phyloP scores from a whole-genome alignment of 140 eudicot species.

The Cichorium intybus region DNA sequence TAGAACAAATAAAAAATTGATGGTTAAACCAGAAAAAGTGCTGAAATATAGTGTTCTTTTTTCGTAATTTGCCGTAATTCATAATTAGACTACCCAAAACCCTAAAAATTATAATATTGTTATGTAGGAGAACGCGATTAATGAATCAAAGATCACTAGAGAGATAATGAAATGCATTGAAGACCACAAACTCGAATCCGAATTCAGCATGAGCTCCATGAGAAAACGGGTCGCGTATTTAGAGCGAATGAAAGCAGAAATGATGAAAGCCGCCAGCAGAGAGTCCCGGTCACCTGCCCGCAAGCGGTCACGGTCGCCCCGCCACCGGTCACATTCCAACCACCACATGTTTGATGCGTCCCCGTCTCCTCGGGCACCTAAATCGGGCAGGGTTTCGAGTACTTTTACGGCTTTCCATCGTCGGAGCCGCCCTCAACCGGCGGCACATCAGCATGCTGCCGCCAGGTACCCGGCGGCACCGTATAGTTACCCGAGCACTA shows the following conservation, averaged over 20 bases:
- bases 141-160: constrained; percentile 56
- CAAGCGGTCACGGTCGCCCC: not conserved
- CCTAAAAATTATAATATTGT: not conserved
- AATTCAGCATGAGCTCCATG: constrained; percentile 50
- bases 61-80: too few species aligned
- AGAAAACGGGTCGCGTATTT: constrained; percentile 50
- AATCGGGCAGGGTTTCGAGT: constrained; percentile 1
- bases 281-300: constrained; percentile 1
- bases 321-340: too few species aligned
- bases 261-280: constrained; percentile 39
- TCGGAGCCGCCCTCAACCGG: not conserved
- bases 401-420: not conserved
- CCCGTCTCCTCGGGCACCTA: not conserved
- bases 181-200: constrained; percentile 71
- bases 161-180: constrained; percentile 72
- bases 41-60: too few species aligned
- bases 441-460: constrained; percentile 1
- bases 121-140: constrained; percentile 48
- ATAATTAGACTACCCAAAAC: too few species aligned
- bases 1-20: too few species aligned
- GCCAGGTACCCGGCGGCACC: constrained; percentile 9
- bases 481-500: constrained; percentile 4
- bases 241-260: constrained; percentile 48
- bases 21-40: too few species aligned
- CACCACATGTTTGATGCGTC: not conserved